A percentile compares a stretch with the other conserved stretches of the same genome.
Evolutionary conservation across 2,329 filamentous ascomycete species (phyloP).

Genomic region (Exophiala sp.): DNA sequence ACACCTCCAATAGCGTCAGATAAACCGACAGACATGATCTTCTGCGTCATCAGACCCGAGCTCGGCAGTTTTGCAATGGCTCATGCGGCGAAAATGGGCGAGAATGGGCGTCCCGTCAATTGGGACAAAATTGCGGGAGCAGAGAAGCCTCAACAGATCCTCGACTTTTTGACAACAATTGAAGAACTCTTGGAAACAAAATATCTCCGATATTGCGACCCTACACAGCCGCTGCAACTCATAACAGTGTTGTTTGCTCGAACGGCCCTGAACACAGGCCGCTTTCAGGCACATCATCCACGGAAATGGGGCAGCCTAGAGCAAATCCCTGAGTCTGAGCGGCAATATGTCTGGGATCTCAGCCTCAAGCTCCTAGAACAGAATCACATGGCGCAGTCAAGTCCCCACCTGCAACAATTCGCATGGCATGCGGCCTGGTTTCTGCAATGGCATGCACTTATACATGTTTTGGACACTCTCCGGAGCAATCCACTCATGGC

Average conservation of each 20-base stretch:
- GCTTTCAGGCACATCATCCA: slow-evolving; percentile 33
- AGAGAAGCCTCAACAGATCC: background rate
- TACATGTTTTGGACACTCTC: slow-evolving; percentile 37
- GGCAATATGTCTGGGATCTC: slow-evolving; percentile 31
- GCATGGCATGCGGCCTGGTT: slow-evolving; percentile 34
- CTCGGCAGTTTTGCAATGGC: slow-evolving; percentile 10
- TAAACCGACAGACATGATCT: slow-evolving; percentile 21
- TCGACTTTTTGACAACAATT: slow-evolving; percentile 27
- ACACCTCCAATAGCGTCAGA: slow-evolving; percentile 7
- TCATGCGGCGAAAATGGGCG: background rate
- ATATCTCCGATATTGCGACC: slow-evolving; percentile 36
- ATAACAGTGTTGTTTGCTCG: slow-evolving; percentile 42
- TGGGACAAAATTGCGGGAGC: background rate
- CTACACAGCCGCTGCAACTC: slow-evolving; percentile 38
- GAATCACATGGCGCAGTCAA: slow-evolving; percentile 40
- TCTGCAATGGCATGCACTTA: slow-evolving; percentile 36
- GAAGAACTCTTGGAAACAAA: slow-evolving; percentile 33
- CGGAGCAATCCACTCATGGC: slow-evolving; percentile 31
- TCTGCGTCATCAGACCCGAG: slow-evolving; percentile 12
- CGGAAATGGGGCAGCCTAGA: slow-evolving; percentile 34
- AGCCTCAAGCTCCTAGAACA: slow-evolving; percentile 34
- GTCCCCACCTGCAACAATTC: slow-evolving; percentile 30
- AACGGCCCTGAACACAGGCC: slow-evolving; percentile 41
- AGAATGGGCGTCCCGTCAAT: background rate
- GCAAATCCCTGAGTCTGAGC: slow-evolving; percentile 31